These are phyloP conservation scores for Plasmodium berghei DNA, from an alignment of 169 alveolate genomes.

Conservation along the genomic window DNA sequence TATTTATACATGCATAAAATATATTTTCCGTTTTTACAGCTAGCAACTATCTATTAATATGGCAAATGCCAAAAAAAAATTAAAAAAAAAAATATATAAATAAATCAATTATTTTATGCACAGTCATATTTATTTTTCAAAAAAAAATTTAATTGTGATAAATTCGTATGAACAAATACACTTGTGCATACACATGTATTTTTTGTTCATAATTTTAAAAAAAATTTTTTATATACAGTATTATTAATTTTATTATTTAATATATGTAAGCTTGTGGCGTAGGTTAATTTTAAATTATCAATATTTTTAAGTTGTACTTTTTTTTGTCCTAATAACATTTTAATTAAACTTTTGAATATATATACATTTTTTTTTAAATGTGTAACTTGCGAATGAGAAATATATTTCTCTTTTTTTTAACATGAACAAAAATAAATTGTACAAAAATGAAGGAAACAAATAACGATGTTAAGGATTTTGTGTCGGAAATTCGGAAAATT, in stretches of 20 bases:
- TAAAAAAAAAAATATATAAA: constrained; percentile 3
- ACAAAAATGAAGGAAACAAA: constrained; percentile 18
- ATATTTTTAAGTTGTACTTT: too few species aligned
- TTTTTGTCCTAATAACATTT: too few species aligned
- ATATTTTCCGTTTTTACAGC: constrained; percentile 28
- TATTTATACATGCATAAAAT: background rate
- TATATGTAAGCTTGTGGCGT: too few species aligned
- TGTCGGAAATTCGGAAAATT: constrained; percentile 28
- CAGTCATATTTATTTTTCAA: background rate
- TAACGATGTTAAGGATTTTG: constrained; percentile 17
- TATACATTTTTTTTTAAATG: too few species aligned
- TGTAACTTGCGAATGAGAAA: too few species aligned
- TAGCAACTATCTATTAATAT: constrained; percentile 47
- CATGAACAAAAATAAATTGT: too few species aligned
- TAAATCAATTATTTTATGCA: background rate
- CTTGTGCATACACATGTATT: background rate
- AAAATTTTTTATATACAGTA: too few species aligned
- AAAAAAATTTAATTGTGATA: background rate
- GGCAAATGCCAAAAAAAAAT: constrained; percentile 33
- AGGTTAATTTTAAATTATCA: too few species aligned
- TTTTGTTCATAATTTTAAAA: background rate
- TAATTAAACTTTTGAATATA: too few species aligned
- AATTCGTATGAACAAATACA: constrained; percentile 3
- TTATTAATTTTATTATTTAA: too few species aligned
- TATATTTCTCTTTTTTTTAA: too few species aligned